Percentiles rank a stretch among this genome's conserved stretches.
Conservation (phyloP, 805 yeast genomes). For the Priceomyces haplophilus region DNA sequence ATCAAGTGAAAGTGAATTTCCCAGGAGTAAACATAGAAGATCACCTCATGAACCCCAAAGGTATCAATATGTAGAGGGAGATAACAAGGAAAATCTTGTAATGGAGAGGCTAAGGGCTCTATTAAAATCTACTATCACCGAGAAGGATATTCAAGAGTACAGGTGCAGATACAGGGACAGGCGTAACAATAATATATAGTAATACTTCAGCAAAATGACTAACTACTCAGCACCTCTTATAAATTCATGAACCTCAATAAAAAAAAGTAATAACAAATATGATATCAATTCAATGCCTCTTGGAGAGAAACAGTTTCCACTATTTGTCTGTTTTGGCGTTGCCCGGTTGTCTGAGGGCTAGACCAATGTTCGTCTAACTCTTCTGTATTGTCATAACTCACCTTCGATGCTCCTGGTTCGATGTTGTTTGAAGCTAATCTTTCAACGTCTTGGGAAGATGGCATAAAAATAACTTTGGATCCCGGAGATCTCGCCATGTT, state of each 20-base stretch:
- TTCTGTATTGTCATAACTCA: conserved; percentile 4
- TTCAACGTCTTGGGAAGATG: conserved; percentile 46
- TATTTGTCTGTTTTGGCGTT: conserved; percentile 8
- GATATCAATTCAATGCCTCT: conserved; percentile 23
- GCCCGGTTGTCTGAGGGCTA: conserved; percentile 7
- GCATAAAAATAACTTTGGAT: conserved; percentile 75
- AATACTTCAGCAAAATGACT: no score
- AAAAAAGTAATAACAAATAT: no score
- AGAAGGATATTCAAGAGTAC: conserved; percentile 11
- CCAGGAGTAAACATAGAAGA: not conserved
- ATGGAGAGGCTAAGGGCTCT: conserved; percentile 6
- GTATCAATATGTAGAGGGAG: no score
- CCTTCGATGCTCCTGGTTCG: conserved; percentile 6
- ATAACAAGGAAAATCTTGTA: conserved; percentile 2
- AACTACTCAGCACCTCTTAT: no score
- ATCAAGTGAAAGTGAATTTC: no score
- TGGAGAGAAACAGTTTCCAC: conserved; percentile 30
- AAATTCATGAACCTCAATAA: no score
- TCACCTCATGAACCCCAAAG: not conserved
- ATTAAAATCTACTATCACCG: conserved; percentile 13
- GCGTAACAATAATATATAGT: not conserved
- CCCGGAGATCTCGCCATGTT: conserved; percentile 60
- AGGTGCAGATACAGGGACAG: conserved; percentile 12
- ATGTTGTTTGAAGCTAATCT: conserved; percentile 29
- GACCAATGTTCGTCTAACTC: conserved; percentile 27